These are phyloP conservation scores for Theileria orientalis DNA, from an alignment of 169 alveolate species.

Conservation along the genomic window DNA sequence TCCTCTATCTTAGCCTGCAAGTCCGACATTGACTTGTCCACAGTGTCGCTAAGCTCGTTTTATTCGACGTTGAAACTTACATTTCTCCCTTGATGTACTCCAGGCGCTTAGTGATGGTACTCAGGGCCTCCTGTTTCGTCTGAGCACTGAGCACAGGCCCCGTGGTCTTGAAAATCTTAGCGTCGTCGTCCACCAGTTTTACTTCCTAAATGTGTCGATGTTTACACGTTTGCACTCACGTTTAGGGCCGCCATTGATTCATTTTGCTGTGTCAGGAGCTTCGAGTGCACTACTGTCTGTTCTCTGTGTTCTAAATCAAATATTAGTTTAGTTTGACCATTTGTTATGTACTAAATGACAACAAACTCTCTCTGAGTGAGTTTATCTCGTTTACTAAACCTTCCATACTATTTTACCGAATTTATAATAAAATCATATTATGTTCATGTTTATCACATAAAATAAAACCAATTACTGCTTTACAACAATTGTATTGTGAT, in stretches of 20 bases:
- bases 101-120: slow-evolving; percentile 54
- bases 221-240: background rate
- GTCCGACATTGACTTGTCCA: slow-evolving; percentile 30
- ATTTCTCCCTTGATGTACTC: slow-evolving; percentile 56
- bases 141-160: slow-evolving; percentile 58
- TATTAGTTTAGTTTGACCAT: background rate
- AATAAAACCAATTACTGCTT: background rate
- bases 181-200: slow-evolving; percentile 47
- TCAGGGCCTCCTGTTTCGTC: slow-evolving; percentile 54
- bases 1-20: slow-evolving; percentile 49
- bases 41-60: slow-evolving; percentile 28
- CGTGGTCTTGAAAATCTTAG: slow-evolving; percentile 61
- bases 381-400: slow-evolving; percentile 46
- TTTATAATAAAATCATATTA: background rate
- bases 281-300: slow-evolving; percentile 46
- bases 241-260: slow-evolving; percentile 50
- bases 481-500: slow-evolving; percentile 1
- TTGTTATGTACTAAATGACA: too few relatives aligned
- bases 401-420: slow-evolving; percentile 37
- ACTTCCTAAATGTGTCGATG: slow-evolving; percentile 27
- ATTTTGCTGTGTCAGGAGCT: slow-evolving; percentile 60
- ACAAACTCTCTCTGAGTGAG: slow-evolving; percentile 46
- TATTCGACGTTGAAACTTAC: background rate
- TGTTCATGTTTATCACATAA: background rate
- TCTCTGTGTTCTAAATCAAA: slow-evolving; percentile 52